Conservation (phyloP, 1,139 yeast genomes). For the Suhomyces choctaworum region DNA sequence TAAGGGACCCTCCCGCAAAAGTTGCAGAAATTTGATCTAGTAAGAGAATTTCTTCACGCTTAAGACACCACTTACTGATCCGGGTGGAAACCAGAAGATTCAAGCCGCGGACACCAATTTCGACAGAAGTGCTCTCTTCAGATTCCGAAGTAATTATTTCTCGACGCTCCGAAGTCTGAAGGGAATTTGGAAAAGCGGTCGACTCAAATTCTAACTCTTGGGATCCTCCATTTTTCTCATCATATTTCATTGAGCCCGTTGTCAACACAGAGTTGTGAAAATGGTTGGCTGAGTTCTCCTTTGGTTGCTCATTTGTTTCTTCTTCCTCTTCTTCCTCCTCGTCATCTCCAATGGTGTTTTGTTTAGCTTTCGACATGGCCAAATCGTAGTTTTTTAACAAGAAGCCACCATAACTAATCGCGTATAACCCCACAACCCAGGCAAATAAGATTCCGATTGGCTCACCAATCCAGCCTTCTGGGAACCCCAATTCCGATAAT, state of each 20-base stretch:
- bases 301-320: constrained; percentile 5
- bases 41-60: constrained; percentile 23
- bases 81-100: constrained; percentile 7
- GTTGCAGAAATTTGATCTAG: constrained; percentile 54
- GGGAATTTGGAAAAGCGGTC: not conserved
- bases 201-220: not conserved
- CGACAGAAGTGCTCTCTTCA: too few relatives aligned
- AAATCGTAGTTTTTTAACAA: constrained; percentile 21
- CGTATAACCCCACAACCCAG: constrained; percentile 22
- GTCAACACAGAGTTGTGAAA: too few relatives aligned
- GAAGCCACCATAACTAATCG: constrained; percentile 18
- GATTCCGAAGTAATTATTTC: not conserved
- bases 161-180: not conserved
- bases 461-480: constrained; percentile 22
- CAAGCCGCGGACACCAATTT: constrained; percentile 11
- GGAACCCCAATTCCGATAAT: constrained; percentile 22
- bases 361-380: constrained; percentile 21
- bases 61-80: constrained; percentile 2
- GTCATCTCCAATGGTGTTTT: constrained; percentile 22
- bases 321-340: constrained; percentile 20
- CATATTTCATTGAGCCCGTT: too few relatives aligned
- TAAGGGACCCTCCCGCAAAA: constrained; percentile 63
- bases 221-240: too few relatives aligned
- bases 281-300: too few relatives aligned
- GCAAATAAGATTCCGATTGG: constrained; percentile 23